Conservation (phyloP, 2,329 filamentous ascomycete genomes). For the Penicillium olsonii region DNA sequence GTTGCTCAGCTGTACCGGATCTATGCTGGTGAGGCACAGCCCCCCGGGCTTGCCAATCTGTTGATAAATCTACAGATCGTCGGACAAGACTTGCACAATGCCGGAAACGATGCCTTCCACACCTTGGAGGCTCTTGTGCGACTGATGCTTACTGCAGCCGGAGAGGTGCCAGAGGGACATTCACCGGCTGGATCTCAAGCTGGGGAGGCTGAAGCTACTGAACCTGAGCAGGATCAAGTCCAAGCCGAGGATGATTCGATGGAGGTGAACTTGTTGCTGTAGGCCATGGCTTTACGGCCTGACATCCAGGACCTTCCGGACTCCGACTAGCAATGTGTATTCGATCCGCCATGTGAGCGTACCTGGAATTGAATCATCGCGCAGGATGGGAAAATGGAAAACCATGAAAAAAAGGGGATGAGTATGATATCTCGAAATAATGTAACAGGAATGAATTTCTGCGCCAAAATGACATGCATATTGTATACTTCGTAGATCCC, state of each 20-base stretch:
- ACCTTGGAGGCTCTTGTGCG: constrained; percentile 73
- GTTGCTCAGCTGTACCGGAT: constrained; percentile 71
- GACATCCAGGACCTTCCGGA: too few species aligned
- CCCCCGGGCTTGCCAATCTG: constrained; percentile 61
- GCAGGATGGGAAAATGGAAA: neutral
- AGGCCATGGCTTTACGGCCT: neutral
- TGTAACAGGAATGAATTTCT: constrained; percentile 2
- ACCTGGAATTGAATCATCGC: neutral
- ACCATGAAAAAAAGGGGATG: neutral
- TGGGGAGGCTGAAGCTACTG: neutral
- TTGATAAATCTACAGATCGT: constrained; percentile 65
- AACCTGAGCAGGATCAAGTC: neutral
- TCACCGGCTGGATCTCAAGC: neutral
- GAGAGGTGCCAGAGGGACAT: neutral
- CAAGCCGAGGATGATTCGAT: neutral
- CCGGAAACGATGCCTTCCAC: constrained; percentile 80
- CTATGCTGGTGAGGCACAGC: constrained; percentile 56
- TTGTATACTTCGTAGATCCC: too few species aligned
- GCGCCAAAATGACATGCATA: neutral
- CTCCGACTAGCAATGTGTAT: neutral
- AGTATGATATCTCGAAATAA: neutral
- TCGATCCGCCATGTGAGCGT: neutral
- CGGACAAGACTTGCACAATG: constrained; percentile 75
- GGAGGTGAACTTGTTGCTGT: neutral
- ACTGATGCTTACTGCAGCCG: constrained; percentile 38